Evolutionary conservation across 805 yeast genomes (phyloP), one percentile per base, ranked within the genome.

Genomic region (Kregervanrija fluxuum): DNA sequence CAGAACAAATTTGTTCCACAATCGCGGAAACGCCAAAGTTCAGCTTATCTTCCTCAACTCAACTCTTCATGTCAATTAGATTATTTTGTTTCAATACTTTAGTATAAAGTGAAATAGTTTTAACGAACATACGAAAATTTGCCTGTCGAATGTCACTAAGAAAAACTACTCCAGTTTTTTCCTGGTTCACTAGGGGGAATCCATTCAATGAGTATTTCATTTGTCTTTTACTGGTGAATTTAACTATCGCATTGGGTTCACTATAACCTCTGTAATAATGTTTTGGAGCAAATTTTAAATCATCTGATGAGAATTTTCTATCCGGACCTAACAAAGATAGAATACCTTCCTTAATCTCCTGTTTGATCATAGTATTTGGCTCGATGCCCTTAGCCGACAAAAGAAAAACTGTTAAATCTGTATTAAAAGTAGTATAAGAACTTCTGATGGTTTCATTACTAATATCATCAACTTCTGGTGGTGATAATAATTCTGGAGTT

Each of bases 331-430:
- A n/a, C 14, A 12, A 11, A 6, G 16, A 8, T 28, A 10, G 16
- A 32, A 5, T n/a, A 9, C 11, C 39, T 17, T 30, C 31, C 35
- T 17, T 35, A 14, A 38, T 45, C 30, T 4, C 31, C 11, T 36
- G 35, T 22, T 15, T 41, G 11, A 34, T 34, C 11, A 35, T 43
- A 22, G 38, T 33, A 12, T 40, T 33, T 11, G 33, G 33, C 9
- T 46, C 40, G 11, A 35, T 37, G 16, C 41, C 34, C 6, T 47
- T 33, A 10, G 38, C 43, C 17, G 58, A 50, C 37, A 51, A 32
- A 13, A 54, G 43, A 17, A 52, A 49, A n/a, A 54, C 53, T 1
- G 49, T 51, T 15, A 53, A 28, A 13, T 43, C 35, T 4, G 48
- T 33, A 8, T 33, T 30, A 37, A 42, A 41, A 15, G 35, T 31